phyloP scores from a whole-genome alignment of 2,329 filamentous ascomycete species.

The Achaetomium macrosporum region DNA sequence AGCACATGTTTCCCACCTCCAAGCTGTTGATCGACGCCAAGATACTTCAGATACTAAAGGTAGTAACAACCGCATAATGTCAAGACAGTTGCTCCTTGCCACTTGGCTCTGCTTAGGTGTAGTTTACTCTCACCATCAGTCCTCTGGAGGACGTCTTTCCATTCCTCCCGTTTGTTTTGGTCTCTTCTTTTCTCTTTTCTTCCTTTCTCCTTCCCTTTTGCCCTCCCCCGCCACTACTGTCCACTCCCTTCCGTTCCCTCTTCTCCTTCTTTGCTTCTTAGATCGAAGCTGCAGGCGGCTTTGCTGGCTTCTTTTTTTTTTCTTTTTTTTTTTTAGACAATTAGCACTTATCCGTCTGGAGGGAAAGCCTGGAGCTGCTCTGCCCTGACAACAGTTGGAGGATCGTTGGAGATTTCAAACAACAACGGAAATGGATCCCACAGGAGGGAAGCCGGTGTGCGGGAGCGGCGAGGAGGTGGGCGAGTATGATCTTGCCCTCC shows the following conservation, averaged over 20 bases:
- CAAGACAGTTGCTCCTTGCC: constrained; percentile 4
- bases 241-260: constrained; percentile 23
- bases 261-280: constrained; percentile 12
- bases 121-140: constrained; percentile 12
- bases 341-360: constrained; percentile 15
- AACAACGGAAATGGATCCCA: constrained; percentile 12
- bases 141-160: constrained; percentile 23
- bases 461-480: constrained; percentile 33
- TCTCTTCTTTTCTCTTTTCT: constrained; percentile 16
- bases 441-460: constrained; percentile 35
- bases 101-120: constrained; percentile 22
- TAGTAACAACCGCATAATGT: constrained; percentile 15
- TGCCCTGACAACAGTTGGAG: not conserved
- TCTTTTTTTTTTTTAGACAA: constrained; percentile 20
- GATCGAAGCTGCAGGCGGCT: constrained; percentile 35
- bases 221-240: constrained; percentile 13
- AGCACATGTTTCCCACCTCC: constrained; percentile 7
- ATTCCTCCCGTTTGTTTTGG: constrained; percentile 23
- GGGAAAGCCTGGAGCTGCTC: constrained; percentile 16
- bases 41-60: constrained; percentile 30
- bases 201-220: constrained; percentile 6
- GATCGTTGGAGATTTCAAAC: not conserved
- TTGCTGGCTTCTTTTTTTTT: constrained; percentile 25
- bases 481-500: constrained; percentile 39
- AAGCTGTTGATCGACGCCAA: constrained; percentile 12